phyloP scores from a whole-genome alignment of 1,139 yeast genomes.

The Zygoascus hellenicus region DNA sequence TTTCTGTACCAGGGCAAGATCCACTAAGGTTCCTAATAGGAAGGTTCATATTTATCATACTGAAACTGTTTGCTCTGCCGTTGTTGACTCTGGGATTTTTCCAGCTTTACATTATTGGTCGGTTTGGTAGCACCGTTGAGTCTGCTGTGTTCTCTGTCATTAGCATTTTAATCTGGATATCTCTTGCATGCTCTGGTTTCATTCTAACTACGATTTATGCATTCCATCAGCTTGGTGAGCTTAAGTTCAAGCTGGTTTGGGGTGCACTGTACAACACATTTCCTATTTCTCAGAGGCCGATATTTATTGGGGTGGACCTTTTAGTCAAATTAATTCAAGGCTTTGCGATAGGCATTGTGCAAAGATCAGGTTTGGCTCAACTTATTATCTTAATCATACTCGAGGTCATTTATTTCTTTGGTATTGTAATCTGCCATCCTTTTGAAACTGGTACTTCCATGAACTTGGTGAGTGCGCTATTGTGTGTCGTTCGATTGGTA shows the following conservation, averaged over 20 bases:
- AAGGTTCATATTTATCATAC: slow-evolving; percentile 25
- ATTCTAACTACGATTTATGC: slow-evolving; percentile 14
- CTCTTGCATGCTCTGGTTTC: slow-evolving; percentile 20
- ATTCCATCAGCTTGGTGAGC: slow-evolving; percentile 4
- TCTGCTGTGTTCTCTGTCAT: slow-evolving; percentile 31
- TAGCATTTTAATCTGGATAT: slow-evolving; percentile 26
- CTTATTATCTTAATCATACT: slow-evolving; percentile 28
- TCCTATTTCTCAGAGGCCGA: slow-evolving; percentile 11
- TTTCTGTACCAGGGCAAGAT: slow-evolving; percentile 12
- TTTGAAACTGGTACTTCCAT: slow-evolving; percentile 30
- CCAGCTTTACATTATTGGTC: slow-evolving; percentile 28
- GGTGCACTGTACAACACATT: slow-evolving; percentile 32
- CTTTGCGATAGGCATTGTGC: slow-evolving; percentile 33
- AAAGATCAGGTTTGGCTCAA: slow-evolving; percentile 35
- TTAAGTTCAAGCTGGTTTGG: slow-evolving; percentile 14
- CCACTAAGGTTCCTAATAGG: slow-evolving; percentile 24
- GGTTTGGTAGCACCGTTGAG: slow-evolving; percentile 21
- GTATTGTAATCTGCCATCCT: slow-evolving; percentile 27
- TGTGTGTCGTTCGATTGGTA: slow-evolving; percentile 25
- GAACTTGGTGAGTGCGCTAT: slow-evolving; percentile 25
- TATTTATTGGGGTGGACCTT: slow-evolving; percentile 24
- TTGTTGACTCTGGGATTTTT: slow-evolving; percentile 29
- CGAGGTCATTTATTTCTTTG: slow-evolving; percentile 26
- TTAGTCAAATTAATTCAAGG: slow-evolving; percentile 28
- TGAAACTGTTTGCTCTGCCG: slow-evolving; percentile 30